Evolutionary conservation across 2,329 filamentous ascomycete genomes (phyloP).

Genomic region (Fusarium fujikuroi): DNA sequence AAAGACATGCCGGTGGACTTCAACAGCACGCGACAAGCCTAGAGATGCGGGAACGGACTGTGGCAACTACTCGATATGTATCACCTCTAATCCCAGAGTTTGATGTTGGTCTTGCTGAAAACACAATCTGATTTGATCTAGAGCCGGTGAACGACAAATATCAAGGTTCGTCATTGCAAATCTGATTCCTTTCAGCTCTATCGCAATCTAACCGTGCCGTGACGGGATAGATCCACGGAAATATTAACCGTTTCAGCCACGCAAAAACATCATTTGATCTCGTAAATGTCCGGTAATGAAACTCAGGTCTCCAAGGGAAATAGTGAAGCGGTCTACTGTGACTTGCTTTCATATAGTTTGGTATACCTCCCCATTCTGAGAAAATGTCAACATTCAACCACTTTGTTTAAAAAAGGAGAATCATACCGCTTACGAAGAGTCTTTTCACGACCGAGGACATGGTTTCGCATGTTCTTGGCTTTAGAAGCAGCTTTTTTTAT

Average conservation of each 20-base stretch:
- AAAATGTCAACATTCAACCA: neutral
- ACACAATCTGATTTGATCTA: neutral
- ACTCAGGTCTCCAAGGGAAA: too few species aligned
- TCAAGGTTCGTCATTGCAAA: neutral
- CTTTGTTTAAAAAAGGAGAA: neutral
- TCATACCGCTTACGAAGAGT: neutral
- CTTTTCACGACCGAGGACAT: neutral
- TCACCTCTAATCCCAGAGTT: neutral
- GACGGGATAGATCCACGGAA: neutral
- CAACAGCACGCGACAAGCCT: neutral
- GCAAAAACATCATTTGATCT: too few species aligned
- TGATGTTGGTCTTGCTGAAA: neutral
- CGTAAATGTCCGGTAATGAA: too few species aligned
- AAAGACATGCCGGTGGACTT: neutral
- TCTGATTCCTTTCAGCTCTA: neutral
- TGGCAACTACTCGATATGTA: neutral
- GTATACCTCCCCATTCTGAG: neutral
- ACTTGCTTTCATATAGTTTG: neutral
- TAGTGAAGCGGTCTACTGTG: neutral
- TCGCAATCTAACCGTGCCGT: neutral
- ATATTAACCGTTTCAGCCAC: neutral
- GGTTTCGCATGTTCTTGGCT: neutral
- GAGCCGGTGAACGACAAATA: neutral
- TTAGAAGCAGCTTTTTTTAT: neutral
- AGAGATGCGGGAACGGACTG: neutral